Percentiles rank a stretch among this genome's conserved stretches.
phyloP scores from a whole-genome alignment of 768 basidiomycete genomes.

The Trichaptum fuscoviolaceum region DNA sequence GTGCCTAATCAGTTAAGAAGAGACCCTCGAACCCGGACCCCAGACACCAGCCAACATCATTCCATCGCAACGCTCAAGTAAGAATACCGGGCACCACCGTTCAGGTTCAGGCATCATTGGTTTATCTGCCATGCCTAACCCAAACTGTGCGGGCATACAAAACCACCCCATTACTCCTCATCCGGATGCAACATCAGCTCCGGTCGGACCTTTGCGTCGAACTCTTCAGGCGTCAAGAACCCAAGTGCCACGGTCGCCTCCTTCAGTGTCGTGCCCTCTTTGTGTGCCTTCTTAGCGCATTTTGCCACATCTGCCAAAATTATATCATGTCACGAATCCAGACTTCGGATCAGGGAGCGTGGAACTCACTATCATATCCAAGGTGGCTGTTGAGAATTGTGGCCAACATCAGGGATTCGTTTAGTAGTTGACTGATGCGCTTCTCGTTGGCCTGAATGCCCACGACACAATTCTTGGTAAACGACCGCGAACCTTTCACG shows the following conservation, averaged over 20 bases:
- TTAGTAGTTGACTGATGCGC: conserved; percentile 80
- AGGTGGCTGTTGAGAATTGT: conserved; percentile 94
- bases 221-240: conserved; percentile 83
- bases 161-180: conserved; percentile 30
- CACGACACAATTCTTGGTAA: conserved; percentile 95
- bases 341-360: conserved; percentile 1
- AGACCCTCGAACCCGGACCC: neutral
- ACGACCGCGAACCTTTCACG: conserved; percentile 73
- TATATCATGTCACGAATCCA: conserved; percentile 9
- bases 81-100: neutral
- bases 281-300: conserved; percentile 99
- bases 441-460: conserved; percentile 97
- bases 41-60: neutral
- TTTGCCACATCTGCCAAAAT: conserved; percentile 80
- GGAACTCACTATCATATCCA: conserved; percentile 88
- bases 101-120: neutral
- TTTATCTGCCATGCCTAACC: neutral
- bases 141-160: neutral
- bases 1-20: neutral
- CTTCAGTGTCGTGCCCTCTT: conserved; percentile 94
- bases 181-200: conserved; percentile 85
- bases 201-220: conserved; percentile 89
- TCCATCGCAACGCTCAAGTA: neutral
- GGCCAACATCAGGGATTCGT: conserved; percentile 97
- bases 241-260: conserved; percentile 88